These are phyloP conservation scores for Meira nashicola DNA, from an alignment of 1,284 basidiomycete genomes.

Conservation along the genomic window DNA sequence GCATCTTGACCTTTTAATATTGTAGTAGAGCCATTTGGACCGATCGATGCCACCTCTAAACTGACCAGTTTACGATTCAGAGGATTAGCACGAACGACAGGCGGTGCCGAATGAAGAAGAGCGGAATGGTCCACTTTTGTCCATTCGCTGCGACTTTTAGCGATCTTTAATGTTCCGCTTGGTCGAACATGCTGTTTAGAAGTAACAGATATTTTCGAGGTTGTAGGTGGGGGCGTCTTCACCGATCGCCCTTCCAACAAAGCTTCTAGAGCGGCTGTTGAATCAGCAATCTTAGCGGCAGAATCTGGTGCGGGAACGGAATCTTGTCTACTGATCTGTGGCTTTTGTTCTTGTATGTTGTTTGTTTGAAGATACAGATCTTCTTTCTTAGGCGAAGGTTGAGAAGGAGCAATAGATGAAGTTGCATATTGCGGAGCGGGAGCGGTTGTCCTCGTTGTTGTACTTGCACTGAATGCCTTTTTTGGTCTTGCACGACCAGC, in stretches of 20 bases:
- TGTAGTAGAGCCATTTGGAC: conserved; percentile 25
- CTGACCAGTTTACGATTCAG: conserved; percentile 17
- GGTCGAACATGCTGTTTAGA: background rate
- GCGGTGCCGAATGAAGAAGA: background rate
- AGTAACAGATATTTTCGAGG: background rate
- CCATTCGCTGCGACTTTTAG: background rate
- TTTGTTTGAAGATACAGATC: background rate
- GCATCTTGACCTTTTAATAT: conserved; percentile 20
- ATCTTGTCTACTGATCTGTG: background rate
- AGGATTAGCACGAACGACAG: background rate
- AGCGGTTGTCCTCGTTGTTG: background rate
- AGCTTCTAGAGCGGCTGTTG: conserved; percentile 5
- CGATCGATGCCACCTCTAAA: conserved; percentile 23
- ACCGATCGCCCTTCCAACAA: background rate
- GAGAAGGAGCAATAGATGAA: background rate
- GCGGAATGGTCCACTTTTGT: conserved; percentile 3
- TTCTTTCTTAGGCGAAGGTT: background rate
- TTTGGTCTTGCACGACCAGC: conserved; percentile 6
- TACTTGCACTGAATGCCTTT: background rate
- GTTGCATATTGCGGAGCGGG: background rate
- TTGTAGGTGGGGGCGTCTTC: background rate
- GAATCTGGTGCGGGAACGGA: background rate
- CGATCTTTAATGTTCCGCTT: conserved; percentile 6
- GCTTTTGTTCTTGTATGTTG: background rate
- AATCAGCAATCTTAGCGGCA: background rate